Conservation (phyloP, 73 alveolate species). For the Symbiodinium natans region DNA sequence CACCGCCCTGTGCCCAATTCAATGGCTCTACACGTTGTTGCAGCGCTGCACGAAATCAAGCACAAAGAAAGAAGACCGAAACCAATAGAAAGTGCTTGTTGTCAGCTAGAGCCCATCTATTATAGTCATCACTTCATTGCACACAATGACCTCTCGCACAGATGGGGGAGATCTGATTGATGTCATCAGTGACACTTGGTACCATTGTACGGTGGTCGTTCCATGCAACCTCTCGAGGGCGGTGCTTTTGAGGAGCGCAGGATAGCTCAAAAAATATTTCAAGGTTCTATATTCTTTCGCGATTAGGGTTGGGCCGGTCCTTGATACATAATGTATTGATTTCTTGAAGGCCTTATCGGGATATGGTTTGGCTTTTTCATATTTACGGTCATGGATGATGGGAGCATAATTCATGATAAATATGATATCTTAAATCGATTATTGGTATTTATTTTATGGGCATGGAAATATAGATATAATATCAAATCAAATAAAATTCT, state of each 20-base stretch:
- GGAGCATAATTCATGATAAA: background rate
- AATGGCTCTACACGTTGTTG: too few species aligned
- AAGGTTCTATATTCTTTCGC: background rate
- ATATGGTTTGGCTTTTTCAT: background rate
- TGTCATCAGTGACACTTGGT: constrained; percentile 72
- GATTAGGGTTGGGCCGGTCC: background rate
- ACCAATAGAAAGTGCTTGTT: too few species aligned
- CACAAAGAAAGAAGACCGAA: too few species aligned
- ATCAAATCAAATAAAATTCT: background rate
- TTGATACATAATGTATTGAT: background rate
- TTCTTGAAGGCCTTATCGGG: background rate
- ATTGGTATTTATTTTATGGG: background rate
- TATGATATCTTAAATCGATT: background rate
- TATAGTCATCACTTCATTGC: too few species aligned
- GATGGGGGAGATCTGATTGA: background rate
- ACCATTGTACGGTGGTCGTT: background rate
- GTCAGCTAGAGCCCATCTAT: too few species aligned
- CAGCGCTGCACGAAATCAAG: too few species aligned
- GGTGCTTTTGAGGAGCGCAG: background rate
- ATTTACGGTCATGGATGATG: background rate
- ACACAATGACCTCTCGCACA: background rate
- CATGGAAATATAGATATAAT: background rate
- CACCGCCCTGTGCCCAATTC: too few species aligned
- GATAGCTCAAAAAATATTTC: background rate
- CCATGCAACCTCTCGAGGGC: background rate